A percentile compares a stretch with the other conserved stretches of the same genome.
phyloP scores from a whole-genome alignment of 805 yeast genomes.

The Saccharomyces paradoxus region DNA sequence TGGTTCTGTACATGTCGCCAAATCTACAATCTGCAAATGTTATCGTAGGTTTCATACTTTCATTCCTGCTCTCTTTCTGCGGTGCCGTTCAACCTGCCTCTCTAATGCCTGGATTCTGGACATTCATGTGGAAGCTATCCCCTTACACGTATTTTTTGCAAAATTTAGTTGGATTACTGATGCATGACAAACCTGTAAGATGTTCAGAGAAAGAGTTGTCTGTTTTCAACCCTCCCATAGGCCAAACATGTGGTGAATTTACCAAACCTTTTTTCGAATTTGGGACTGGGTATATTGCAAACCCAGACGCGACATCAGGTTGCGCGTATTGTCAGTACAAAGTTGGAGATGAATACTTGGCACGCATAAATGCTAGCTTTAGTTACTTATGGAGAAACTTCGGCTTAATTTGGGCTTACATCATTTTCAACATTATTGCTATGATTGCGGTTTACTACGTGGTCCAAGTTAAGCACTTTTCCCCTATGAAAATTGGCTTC shows the following conservation, averaged over 20 bases:
- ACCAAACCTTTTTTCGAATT: constrained; percentile 13
- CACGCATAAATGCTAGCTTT: constrained; percentile 23
- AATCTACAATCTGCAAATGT: constrained; percentile 26
- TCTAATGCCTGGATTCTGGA: constrained; percentile 37
- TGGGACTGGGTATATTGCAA: constrained; percentile 20
- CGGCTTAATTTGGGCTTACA: constrained; percentile 47
- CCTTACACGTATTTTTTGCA: constrained; percentile 38
- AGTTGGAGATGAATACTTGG: constrained; percentile 48
- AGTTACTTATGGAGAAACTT: constrained; percentile 46
- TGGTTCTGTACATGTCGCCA: constrained; percentile 24
- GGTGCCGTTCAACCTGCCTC: constrained; percentile 34
- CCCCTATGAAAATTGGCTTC: background rate
- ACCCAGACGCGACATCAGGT: constrained; percentile 33
- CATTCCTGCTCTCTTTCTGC: constrained; percentile 33
- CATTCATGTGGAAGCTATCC: constrained; percentile 34
- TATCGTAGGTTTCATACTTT: constrained; percentile 14
- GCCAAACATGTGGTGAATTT: constrained; percentile 20
- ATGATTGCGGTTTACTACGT: constrained; percentile 45
- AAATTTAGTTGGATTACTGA: constrained; percentile 41
- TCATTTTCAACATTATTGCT: constrained; percentile 36
- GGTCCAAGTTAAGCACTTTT: constrained; percentile 33
- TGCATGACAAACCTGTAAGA: constrained; percentile 38
- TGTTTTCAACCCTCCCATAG: constrained; percentile 15
- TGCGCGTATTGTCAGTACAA: constrained; percentile 52
- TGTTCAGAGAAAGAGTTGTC: constrained; percentile 32